A percentile compares a stretch with the other conserved stretches of the same genome.
These are phyloP conservation scores for Incumbomyces delicatus DNA, from an alignment of 2,329 filamentous ascomycete genomes.

Conservation along the genomic window DNA sequence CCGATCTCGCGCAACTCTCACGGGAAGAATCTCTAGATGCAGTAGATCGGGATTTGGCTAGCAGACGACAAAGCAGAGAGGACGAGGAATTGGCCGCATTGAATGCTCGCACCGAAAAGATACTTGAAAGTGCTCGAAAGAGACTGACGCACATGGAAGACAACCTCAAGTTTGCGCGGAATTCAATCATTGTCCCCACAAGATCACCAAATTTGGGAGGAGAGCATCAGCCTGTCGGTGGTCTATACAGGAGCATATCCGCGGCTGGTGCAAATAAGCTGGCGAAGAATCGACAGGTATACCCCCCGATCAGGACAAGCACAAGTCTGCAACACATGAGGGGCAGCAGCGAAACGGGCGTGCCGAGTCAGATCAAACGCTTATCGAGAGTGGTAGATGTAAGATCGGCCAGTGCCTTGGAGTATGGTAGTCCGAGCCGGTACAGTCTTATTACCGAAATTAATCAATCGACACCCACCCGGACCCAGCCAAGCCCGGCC, in stretches of 20 bases:
- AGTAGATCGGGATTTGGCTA: slow-evolving; percentile 23
- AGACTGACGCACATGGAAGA: slow-evolving; percentile 88
- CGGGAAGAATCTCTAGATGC: slow-evolving; percentile 15
- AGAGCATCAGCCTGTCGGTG: slow-evolving; percentile 31
- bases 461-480: slow-evolving; percentile 1
- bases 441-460: slow-evolving; percentile 7
- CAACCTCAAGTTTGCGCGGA: slow-evolving; percentile 70
- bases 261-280: slow-evolving; percentile 15
- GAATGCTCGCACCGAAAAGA: slow-evolving; percentile 76
- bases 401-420: slow-evolving; percentile 20
- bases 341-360: slow-evolving; percentile 33
- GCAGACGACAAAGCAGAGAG: slow-evolving; percentile 37
- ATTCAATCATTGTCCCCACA: slow-evolving; percentile 47
- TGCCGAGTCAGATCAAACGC: slow-evolving; percentile 16
- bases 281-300: slow-evolving; percentile 12
- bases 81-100: slow-evolving; percentile 63
- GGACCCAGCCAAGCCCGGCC: slow-evolving; percentile 9
- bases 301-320: slow-evolving; percentile 23
- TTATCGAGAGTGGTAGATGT: slow-evolving; percentile 16
- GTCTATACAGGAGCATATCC: slow-evolving; percentile 34
- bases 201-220: slow-evolving; percentile 37
- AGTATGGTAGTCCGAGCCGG: slow-evolving; percentile 12
- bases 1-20: slow-evolving; percentile 19
- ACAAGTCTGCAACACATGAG: slow-evolving; percentile 29
- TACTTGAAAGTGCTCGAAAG: slow-evolving; percentile 85